Base-by-base conservation (phyloP, 78 protist species). In the slime mould (Dictyostelium discoideum) region DNA sequence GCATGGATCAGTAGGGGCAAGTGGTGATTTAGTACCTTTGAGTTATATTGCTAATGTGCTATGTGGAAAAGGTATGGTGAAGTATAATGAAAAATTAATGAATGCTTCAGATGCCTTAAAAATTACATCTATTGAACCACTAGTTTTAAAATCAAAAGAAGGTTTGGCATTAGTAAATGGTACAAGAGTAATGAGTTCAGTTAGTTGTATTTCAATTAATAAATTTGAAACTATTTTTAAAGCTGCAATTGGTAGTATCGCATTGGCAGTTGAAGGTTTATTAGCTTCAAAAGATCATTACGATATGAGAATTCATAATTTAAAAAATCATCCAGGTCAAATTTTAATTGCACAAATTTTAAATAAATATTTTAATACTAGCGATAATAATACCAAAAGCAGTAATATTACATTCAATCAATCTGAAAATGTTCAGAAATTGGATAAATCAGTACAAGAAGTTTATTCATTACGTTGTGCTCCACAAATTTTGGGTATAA, bases 151-250 rank as follows among this genome's bases (percentile, higher is more conserved):
- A 80, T 22, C 85, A 11, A 80, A 80, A 26, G 85, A 80, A 48
- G 85, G 85, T 7, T 80, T 80, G 1, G 85, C 85, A 80, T 80
- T 80, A 16, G 42, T 80, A 13, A 80, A 80, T 80, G 85, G 85
- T 48, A 80, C 85, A 24, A 80, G 85, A 80, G 85, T 80, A 6
- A 80, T 80, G 67, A 80, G 85, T 50, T 57, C 85, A 7, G 85
- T 80, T 11, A 80, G 85, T 80, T 80, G 72, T 46, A 8, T 80
- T 6, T 24, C 85, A 6, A 22, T 46, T 10, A 22, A 80, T 80
- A 37, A 13, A 46, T 80, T 80, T 80, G 85, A 80, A 80, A 48
- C 26, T 2, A 5, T 42, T 26, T 80, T 22, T 29, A 46, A 42
- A 22, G 72, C 69, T 13, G 67, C 85, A 16, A 8, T 80, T 4